Percentiles rank a stretch among this genome's conserved stretches.
Evolutionary conservation across 2,329 filamentous ascomycete species (phyloP).

Genomic region (Helotiales sp.): DNA sequence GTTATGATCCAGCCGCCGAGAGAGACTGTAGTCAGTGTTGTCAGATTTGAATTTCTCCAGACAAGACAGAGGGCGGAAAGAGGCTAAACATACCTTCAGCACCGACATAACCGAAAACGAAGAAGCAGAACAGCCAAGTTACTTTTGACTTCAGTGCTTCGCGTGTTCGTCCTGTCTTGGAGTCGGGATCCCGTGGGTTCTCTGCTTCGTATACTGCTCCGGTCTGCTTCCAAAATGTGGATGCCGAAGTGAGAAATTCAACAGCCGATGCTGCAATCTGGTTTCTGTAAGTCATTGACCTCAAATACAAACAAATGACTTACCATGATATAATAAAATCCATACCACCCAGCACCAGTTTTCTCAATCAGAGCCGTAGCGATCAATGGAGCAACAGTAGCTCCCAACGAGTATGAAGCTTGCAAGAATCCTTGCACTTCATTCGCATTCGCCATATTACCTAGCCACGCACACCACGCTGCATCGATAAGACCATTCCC

Average conservation of each 20-base stretch:
- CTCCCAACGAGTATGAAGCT: conserved; percentile 73
- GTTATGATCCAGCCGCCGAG: conserved; percentile 82
- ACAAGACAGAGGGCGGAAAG: neutral
- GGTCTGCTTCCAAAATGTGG: conserved; percentile 68
- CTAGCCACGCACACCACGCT: conserved; percentile 65
- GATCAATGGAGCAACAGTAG: conserved; percentile 70
- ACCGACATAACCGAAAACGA: conserved; percentile 80
- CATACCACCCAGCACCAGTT: conserved; percentile 66
- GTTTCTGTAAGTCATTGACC: neutral
- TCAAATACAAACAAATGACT: conserved; percentile 33
- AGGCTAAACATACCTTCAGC: conserved; percentile 59
- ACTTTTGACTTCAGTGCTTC: conserved; percentile 53
- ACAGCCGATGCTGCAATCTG: conserved; percentile 56
- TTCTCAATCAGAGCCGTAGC: conserved; percentile 75
- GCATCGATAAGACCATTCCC: conserved; percentile 72
- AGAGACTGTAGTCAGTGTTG: conserved; percentile 57
- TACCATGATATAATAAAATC: conserved; percentile 80
- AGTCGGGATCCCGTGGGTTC: conserved; percentile 51
- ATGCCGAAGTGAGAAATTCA: conserved; percentile 57
- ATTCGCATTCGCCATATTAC: conserved; percentile 70
- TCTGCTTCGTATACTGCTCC: conserved; percentile 60
- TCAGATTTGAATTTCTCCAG: neutral
- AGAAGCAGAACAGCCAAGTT: conserved; percentile 75
- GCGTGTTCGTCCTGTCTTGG: conserved; percentile 36
- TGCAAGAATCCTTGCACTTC: conserved; percentile 76